Conservation (phyloP, 805 yeast genomes). For the Ogataea chonburiensis region DNA sequence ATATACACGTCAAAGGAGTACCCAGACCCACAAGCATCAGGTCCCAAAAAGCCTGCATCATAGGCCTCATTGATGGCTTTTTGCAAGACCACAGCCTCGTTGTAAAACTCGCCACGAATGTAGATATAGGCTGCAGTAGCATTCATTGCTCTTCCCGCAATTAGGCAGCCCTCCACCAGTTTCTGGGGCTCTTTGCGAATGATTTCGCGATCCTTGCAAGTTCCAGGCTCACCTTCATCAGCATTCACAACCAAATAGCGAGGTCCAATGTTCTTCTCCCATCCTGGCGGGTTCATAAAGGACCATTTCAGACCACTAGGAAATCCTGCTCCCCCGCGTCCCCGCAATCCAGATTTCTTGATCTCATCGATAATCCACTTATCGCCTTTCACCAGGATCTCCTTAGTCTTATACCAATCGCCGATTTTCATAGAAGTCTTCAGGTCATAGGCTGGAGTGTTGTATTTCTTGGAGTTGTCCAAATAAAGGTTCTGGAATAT, state of each 20-base stretch:
- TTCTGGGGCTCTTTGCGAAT: conserved; percentile 90
- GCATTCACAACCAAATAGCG: conserved; percentile 87
- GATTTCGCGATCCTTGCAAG: conserved; percentile 90
- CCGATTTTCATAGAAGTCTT: conserved; percentile 77
- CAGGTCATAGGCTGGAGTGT: conserved; percentile 54
- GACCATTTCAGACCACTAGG: conserved; percentile 92
- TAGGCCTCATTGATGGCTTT: conserved; percentile 86
- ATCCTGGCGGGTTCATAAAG: conserved; percentile 92
- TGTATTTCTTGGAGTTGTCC: conserved; percentile 53
- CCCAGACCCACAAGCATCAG: conserved; percentile 85
- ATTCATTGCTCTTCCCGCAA: conserved; percentile 90
- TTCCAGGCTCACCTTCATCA: conserved; percentile 94
- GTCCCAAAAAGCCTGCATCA: conserved; percentile 75
- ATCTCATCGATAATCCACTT: conserved; percentile 87
- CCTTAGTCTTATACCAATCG: conserved; percentile 91
- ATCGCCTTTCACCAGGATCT: conserved; percentile 78
- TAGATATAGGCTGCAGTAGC: conserved; percentile 91
- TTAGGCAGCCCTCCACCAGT: conserved; percentile 85
- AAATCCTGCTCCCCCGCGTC: conserved; percentile 94
- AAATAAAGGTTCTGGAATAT: conserved; percentile 79
- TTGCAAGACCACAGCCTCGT: conserved; percentile 73
- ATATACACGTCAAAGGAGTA: conserved; percentile 79
- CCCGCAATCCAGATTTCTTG: conserved; percentile 81
- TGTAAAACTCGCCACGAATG: conserved; percentile 87
- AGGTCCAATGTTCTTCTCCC: conserved; percentile 91